Evolutionary conservation across 305 asterid genomes (phyloP).

Genomic region (Lippia alba): DNA sequence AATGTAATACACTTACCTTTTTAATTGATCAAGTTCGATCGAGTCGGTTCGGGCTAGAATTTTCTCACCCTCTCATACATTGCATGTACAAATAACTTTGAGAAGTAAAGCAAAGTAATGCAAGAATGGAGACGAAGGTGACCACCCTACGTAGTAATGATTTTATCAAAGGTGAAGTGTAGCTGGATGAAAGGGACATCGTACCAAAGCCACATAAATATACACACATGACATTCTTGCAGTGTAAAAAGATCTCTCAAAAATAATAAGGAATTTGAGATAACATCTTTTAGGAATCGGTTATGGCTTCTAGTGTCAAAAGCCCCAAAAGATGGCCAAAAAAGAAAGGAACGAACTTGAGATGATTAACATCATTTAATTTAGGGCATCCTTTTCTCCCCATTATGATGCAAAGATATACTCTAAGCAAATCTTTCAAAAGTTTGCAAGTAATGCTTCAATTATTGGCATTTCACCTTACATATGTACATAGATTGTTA

Average conservation of each 20-base stretch:
- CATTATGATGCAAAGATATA: neutral
- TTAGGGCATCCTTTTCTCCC: neutral
- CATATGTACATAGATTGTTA: no score
- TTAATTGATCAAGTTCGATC: no score
- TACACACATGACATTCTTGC: conserved; percentile 41
- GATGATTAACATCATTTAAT: neutral
- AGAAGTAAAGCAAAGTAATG: conserved; percentile 6
- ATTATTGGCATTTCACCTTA: neutral
- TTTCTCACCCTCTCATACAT: no score
- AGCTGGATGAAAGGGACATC: conserved; percentile 66
- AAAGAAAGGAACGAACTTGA: neutral
- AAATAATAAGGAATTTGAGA: neutral
- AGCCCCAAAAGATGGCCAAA: neutral
- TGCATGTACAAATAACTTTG: neutral
- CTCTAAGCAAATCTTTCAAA: neutral
- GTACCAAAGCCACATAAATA: conserved; percentile 51
- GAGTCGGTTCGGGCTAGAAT: no score
- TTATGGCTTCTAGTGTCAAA: no score
- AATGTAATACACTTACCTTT: no score
- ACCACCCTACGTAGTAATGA: conserved; percentile 32
- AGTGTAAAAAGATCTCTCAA: neutral
- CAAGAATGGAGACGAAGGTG: conserved; percentile 29
- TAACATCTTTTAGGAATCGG: neutral
- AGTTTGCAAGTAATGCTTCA: neutral
- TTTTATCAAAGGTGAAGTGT: conserved; percentile 31